Percentiles rank a stretch among this genome's conserved stretches.
Evolutionary conservation across 352 stramenopile species (phyloP).

Genomic region (Saprolegnia parasitica): DNA sequence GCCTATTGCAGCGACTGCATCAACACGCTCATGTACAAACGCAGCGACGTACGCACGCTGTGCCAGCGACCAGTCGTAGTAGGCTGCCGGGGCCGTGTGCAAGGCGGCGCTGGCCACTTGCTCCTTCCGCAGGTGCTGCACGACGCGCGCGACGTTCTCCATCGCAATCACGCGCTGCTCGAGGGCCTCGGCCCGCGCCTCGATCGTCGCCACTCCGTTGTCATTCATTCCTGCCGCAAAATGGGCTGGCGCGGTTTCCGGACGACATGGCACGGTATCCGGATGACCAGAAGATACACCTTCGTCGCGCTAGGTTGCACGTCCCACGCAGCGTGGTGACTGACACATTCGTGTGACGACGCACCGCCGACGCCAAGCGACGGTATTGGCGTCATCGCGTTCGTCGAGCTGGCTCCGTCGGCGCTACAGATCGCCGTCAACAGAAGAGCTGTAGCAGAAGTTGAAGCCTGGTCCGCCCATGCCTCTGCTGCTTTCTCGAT

Average conservation of each 20-base stretch:
- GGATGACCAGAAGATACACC: too few relatives aligned
- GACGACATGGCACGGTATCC: not conserved
- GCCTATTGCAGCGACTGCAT: constrained; percentile 32
- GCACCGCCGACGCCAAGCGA: too few relatives aligned
- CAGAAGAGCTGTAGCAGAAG: too few relatives aligned
- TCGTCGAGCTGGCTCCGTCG: too few relatives aligned
- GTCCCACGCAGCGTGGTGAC: too few relatives aligned
- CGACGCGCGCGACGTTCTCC: constrained; percentile 49
- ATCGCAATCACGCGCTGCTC: constrained; percentile 47
- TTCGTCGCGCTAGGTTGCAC: too few relatives aligned
- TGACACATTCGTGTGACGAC: too few relatives aligned
- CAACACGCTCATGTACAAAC: not conserved
- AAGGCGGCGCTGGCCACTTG: constrained; percentile 58
- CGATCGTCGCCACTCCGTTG: constrained; percentile 18
- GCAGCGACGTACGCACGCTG: constrained; percentile 46
- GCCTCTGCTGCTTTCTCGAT: too few relatives aligned
- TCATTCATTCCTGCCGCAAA: not conserved
- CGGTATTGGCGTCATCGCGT: too few relatives aligned
- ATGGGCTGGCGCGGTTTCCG: not conserved
- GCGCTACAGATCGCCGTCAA: too few relatives aligned
- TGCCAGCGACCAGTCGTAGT: constrained; percentile 68
- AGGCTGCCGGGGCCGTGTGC: constrained; percentile 58
- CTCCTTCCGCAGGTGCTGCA: constrained; percentile 38
- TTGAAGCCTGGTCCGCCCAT: too few relatives aligned
- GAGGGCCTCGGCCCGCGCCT: constrained; percentile 40